phyloP scores from a whole-genome alignment of 2,329 filamentous ascomycete genomes.

The Phyllosticta paracitricarpa region DNA sequence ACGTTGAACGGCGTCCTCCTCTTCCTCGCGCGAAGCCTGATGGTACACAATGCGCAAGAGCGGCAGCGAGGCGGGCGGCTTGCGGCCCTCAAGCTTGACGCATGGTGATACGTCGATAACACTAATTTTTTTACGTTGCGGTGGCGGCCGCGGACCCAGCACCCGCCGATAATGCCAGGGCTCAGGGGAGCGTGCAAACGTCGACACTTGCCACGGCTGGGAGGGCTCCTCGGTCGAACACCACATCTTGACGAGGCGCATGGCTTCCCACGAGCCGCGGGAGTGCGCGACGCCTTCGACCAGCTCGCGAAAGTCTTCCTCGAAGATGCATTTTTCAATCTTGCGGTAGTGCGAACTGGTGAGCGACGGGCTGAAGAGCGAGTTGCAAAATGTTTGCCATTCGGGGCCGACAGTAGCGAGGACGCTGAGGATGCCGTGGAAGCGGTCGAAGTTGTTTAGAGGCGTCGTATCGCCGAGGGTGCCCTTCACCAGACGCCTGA shows the following conservation, averaged over 20 bases:
- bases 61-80: not conserved
- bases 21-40: not conserved
- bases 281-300: conserved; percentile 45
- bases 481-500: not conserved
- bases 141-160: not conserved
- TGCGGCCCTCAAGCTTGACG: not conserved
- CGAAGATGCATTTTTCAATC: conserved; percentile 20
- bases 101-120: not conserved
- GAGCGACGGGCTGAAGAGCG: not conserved
- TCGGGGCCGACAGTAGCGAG: conserved; percentile 18
- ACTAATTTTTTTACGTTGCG: not conserved
- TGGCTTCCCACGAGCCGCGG: conserved; percentile 39
- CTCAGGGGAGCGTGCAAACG: not conserved
- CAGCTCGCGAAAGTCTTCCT: conserved; percentile 32
- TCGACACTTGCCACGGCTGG: not conserved
- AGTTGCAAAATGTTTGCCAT: conserved; percentile 10
- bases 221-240: conserved; percentile 18
- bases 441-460: not conserved
- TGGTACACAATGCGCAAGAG: conserved; percentile 4
- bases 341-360: conserved; percentile 1
- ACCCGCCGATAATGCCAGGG: not conserved
- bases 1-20: not conserved
- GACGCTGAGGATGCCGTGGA: conserved; percentile 14
- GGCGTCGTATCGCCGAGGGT: not conserved
- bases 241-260: conserved; percentile 39